These are phyloP conservation scores for Scheffersomyces stipitis DNA, from an alignment of 805 yeast genomes.

Conservation along the genomic window DNA sequence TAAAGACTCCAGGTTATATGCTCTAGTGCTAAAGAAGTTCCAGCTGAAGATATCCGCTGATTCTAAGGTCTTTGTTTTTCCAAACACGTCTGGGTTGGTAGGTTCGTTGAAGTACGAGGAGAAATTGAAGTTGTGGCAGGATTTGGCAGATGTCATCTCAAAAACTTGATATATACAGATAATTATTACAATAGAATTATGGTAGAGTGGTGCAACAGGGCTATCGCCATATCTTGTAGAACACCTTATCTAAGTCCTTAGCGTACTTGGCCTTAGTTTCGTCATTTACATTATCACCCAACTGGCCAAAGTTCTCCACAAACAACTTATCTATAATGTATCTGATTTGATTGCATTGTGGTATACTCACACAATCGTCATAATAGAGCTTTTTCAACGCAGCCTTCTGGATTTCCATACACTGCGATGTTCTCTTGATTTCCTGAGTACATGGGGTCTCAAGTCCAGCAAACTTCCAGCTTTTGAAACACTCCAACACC, in stretches of 20 bases:
- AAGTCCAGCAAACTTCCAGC: constrained; percentile 27
- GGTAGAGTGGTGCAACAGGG: not conserved
- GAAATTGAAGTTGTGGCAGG: constrained; percentile 51
- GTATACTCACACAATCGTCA: constrained; percentile 32
- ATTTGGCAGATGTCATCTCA: constrained; percentile 26
- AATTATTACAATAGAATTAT: not conserved
- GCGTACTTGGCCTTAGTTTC: constrained; percentile 26
- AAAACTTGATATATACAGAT: not conserved
- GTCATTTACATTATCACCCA: constrained; percentile 29
- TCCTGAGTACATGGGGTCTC: constrained; percentile 30
- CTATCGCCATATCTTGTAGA: constrained; percentile 33
- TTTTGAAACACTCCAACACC: constrained; percentile 36
- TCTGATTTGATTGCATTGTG: constrained; percentile 39
- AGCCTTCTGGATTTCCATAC: constrained; percentile 34
- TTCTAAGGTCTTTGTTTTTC: constrained; percentile 54
- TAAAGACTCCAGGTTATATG: constrained; percentile 3
- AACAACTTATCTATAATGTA: constrained; percentile 36
- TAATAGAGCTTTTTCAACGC: constrained; percentile 36
- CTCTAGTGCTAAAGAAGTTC: constrained; percentile 16
- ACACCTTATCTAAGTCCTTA: constrained; percentile 28
- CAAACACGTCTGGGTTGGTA: constrained; percentile 74
- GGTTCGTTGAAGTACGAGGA: constrained; percentile 44
- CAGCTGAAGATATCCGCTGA: constrained; percentile 13
- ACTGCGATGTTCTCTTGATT: constrained; percentile 23
- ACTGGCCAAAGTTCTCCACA: constrained; percentile 36